Base-by-base conservation (phyloP, 768 basidiomycete genomes). In the Kwoniella sp. region DNA sequence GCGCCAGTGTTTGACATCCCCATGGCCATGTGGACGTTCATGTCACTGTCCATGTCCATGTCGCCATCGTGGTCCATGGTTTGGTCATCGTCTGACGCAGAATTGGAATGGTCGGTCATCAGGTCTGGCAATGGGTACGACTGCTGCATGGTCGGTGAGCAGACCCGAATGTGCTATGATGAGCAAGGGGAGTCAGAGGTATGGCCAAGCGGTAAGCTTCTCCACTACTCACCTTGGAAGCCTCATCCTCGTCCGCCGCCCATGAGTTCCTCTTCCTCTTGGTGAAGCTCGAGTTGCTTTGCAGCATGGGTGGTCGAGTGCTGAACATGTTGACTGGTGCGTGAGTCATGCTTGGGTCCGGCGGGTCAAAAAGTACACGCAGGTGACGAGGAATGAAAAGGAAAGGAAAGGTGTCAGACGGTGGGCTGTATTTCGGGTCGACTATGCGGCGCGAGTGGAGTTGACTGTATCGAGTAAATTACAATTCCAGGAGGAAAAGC, bases 1-100 rank as follows among this genome's bases (percentile, higher is more conserved):
- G 33, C 42, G 29, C 37, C 32, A 5, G 12, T 14, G 9, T 60
- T 37, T 20, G 41, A 42, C n/a, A 38, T 37, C 12, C 29, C 33
- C 33, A 33, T 36, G 28, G 39, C 51, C 50, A 59, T 53, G 19
- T 59, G 57, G 62, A 67, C 63, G 7, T 48, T 42, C 6, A 49
- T 46, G 31, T 60, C 54, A n/a, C 19, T 39, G 19, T 53, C 46
- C n/a, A 31, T 43, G 12, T 56, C 43, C 52, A 52, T 51, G 26
- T 57, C 55, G 42, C 57, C 54, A 20, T 65, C 64, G 9, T 48
- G 46, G 53, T 63, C 65, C 65, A 63, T 60, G n/a, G 38, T 48
- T 19, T 55, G 59, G 33, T 67, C 60, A 26, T 63, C 64, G 50
- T 69, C 67, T 6, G 67, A 66, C 8, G 59, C 62, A 27, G 64